These are phyloP conservation scores for Boletus sensibilis DNA, from an alignment of 768 basidiomycete genomes.

Conservation along the genomic window DNA sequence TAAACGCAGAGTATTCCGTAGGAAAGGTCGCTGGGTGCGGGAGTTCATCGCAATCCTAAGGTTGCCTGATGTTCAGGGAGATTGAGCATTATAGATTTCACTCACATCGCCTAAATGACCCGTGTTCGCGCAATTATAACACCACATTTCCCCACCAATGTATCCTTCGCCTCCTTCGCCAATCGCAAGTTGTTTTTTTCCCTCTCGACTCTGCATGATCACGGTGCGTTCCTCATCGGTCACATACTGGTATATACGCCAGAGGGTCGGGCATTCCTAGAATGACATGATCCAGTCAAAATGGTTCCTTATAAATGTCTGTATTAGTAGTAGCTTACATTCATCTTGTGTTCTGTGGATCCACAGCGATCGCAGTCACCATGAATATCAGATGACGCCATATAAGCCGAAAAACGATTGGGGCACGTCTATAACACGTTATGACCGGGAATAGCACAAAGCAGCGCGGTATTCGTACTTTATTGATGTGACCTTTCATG, in stretches of 20 bases:
- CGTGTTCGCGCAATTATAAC: conserved; percentile 71
- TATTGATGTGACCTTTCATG: conserved; percentile 80
- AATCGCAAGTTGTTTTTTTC: conserved; percentile 47
- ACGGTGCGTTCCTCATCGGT: conserved; percentile 48
- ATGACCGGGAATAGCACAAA: background rate
- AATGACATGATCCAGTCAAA: background rate
- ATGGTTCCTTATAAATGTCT: background rate
- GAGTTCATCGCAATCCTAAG: conserved; percentile 60
- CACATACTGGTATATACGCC: conserved; percentile 78
- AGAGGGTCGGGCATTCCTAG: conserved; percentile 81
- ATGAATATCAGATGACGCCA: conserved; percentile 25
- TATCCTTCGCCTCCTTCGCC: conserved; percentile 80
- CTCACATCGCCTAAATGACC: conserved; percentile 83
- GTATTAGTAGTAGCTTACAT: conserved; percentile 41
- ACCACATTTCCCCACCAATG: conserved; percentile 73
- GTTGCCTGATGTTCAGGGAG: background rate
- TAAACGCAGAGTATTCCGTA: conserved; percentile 65
- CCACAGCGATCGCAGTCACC: conserved; percentile 70
- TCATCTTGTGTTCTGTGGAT: conserved; percentile 58
- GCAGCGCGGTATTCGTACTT: conserved; percentile 35
- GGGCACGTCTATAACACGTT: conserved; percentile 58
- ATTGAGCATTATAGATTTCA: conserved; percentile 5
- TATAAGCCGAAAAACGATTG: conserved; percentile 44
- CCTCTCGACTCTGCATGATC: conserved; percentile 46
- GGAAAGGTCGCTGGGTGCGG: conserved; percentile 42